Evolutionary conservation across 495 filamentous ascomycete genomes (phyloP).

Genomic region (Aspergillus olivimuriae): DNA sequence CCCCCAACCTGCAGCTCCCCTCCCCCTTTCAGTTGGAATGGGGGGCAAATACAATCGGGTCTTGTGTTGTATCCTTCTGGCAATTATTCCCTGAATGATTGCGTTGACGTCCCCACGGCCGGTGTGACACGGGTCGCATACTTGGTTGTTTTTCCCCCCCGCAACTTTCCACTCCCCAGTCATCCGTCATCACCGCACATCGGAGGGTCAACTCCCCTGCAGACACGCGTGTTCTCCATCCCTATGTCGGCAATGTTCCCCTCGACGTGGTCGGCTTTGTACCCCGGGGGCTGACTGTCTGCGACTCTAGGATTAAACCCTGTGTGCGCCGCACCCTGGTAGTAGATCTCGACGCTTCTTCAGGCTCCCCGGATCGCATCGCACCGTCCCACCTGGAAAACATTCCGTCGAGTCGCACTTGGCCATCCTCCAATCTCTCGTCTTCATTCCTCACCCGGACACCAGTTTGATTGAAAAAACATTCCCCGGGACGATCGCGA

Average conservation of each 20-base stretch:
- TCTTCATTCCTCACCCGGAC: not conserved
- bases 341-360: not conserved
- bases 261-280: not conserved
- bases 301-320: not conserved
- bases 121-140: not conserved
- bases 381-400: not conserved
- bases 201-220: not conserved
- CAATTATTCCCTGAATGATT: not conserved
- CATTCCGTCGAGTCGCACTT: not conserved
- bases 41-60: too few species aligned
- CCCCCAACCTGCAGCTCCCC: too few species aligned
- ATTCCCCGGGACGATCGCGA: slow-evolving; percentile 2
- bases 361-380: not conserved
- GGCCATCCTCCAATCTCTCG: slow-evolving; percentile 1
- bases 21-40: too few species aligned
- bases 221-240: slow-evolving; percentile 25
- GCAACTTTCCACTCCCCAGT: too few species aligned
- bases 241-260: not conserved
- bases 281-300: slow-evolving; percentile 11
- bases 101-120: too few species aligned
- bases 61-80: not conserved
- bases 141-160: not conserved
- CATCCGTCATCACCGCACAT: not conserved
- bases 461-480: not conserved
- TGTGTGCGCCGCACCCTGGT: not conserved